Evolutionary conservation across 129 eudicot genomes (phyloP).

Genomic region (Deinandra increscens): DNA sequence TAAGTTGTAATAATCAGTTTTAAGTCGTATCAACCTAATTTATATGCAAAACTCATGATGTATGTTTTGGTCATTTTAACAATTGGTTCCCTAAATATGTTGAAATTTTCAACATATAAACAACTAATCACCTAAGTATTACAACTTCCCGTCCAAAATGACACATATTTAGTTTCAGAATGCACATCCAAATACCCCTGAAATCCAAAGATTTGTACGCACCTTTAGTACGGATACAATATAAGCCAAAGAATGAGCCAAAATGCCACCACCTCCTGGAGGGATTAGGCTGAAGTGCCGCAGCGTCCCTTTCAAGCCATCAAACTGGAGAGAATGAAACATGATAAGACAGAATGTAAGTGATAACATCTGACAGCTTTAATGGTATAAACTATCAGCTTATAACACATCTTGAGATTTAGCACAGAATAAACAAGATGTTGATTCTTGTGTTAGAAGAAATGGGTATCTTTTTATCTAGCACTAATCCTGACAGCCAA

Average conservation of each 20-base stretch:
- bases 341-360: conserved; percentile 13
- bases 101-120: no score
- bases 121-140: background rate
- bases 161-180: background rate
- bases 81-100: background rate
- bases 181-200: background rate
- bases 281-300: conserved; percentile 95
- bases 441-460: background rate
- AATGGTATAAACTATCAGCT: background rate
- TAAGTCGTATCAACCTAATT: no score
- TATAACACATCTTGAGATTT: background rate
- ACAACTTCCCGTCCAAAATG: background rate
- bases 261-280: conserved; percentile 88
- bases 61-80: background rate
- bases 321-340: conserved; percentile 52
- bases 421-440: background rate
- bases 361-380: background rate
- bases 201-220: background rate
- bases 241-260: conserved; percentile 86
- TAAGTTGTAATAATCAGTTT: no score
- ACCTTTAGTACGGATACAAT: conserved; percentile 88
- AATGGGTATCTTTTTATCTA: background rate
- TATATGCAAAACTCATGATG: no score
- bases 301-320: conserved; percentile 72
- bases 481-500: background rate